Percentiles rank a stretch among this genome's conserved stretches.
These are phyloP conservation scores for Cerrena zonata DNA, from an alignment of 1,284 basidiomycete genomes.

Conservation along the genomic window DNA sequence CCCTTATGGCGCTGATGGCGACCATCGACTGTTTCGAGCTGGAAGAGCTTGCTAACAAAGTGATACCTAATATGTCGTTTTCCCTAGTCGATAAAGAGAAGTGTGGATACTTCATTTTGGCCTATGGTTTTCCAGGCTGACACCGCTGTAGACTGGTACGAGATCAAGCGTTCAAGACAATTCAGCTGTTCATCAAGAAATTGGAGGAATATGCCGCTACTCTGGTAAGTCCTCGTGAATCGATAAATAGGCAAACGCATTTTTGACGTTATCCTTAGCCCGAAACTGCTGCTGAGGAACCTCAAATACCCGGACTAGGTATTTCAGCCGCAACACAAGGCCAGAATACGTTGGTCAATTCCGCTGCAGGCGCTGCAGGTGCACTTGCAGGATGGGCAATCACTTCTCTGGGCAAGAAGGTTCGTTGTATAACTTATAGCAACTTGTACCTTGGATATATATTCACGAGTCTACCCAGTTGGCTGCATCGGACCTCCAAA, in stretches of 20 bases:
- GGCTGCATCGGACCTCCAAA: conserved; percentile 66
- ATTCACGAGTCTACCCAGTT: conserved; percentile 42
- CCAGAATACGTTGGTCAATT: conserved; percentile 60
- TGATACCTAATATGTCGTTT: conserved; percentile 79
- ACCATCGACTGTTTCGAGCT: conserved; percentile 85
- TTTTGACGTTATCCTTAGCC: no score
- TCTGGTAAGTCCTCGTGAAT: conserved; percentile 60
- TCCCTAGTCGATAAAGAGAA: conserved; percentile 86
- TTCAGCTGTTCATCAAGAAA: conserved; percentile 79
- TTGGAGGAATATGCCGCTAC: conserved; percentile 73
- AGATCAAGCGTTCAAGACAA: conserved; percentile 90
- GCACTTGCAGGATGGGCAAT: conserved; percentile 93
- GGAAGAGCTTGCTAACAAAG: conserved; percentile 85
- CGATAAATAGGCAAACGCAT: conserved; percentile 5
- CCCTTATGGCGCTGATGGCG: conserved; percentile 93
- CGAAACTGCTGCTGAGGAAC: conserved; percentile 51
- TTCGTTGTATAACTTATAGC: conserved; percentile 29
- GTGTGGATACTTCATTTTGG: conserved; percentile 38
- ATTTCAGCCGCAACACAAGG: conserved; percentile 29
- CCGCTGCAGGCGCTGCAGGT: conserved; percentile 84
- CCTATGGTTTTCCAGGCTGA: neutral
- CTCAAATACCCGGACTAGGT: conserved; percentile 27
- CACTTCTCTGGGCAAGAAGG: conserved; percentile 77
- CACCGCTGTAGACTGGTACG: conserved; percentile 62
- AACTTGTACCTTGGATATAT: no score